phyloP scores from a whole-genome alignment of 805 yeast genomes.

The Schwanniomyces occidentalis region DNA sequence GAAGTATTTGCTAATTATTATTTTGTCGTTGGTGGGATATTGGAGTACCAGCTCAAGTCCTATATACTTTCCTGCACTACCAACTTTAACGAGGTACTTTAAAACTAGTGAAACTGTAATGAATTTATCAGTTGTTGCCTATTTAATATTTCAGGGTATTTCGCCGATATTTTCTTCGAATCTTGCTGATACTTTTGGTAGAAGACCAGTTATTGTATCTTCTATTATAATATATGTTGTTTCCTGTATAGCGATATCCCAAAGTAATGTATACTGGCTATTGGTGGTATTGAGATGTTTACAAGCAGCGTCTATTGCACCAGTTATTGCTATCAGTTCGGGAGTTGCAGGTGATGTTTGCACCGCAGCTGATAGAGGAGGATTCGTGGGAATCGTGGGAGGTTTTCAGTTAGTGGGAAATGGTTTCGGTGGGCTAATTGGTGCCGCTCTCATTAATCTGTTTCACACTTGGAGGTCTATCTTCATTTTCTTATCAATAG shows the following conservation, averaged over 20 bases:
- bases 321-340: conserved; percentile 66
- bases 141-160: conserved; percentile 73
- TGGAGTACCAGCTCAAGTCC: conserved; percentile 76
- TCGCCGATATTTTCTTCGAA: conserved; percentile 70
- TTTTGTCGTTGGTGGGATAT: conserved; percentile 51
- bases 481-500: conserved; percentile 74
- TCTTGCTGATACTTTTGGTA: conserved; percentile 68
- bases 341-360: conserved; percentile 79
- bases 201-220: conserved; percentile 63
- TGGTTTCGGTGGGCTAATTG: conserved; percentile 75
- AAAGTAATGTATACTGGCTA: conserved; percentile 55
- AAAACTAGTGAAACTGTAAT: conserved; percentile 55
- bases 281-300: conserved; percentile 67
- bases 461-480: conserved; percentile 64
- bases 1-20: conserved; percentile 36
- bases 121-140: conserved; percentile 74
- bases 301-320: conserved; percentile 79
- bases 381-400: conserved; percentile 60
- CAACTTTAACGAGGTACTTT: conserved; percentile 55
- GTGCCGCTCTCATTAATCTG: conserved; percentile 42
- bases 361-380: conserved; percentile 65
- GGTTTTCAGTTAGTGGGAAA: conserved; percentile 72
- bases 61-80: conserved; percentile 77
- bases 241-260: conserved; percentile 68
- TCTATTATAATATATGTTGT: conserved; percentile 58